Evolutionary conservation across 495 filamentous ascomycete genomes (phyloP), one percentile per base, ranked within the genome.

Genomic region (Astrocystis sublimbata): DNA sequence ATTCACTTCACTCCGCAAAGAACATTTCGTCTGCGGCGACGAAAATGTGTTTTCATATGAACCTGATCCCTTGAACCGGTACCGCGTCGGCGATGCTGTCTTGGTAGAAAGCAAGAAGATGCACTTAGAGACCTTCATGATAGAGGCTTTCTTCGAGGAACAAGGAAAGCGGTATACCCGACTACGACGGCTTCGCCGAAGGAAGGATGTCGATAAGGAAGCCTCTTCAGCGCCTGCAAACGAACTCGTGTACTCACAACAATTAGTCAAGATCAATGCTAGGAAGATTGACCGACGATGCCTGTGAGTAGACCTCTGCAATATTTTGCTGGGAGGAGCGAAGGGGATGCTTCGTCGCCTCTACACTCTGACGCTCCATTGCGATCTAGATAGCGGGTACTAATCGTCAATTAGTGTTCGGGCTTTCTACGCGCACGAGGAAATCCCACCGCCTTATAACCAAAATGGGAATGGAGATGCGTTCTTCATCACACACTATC

Each of bases 371-470:
- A n/a, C n/a, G n/a, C n/a, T n/a, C n/a, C n/a, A n/a, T n/a, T n/a
- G n/a, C n/a, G n/a, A n/a, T n/a, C n/a, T n/a, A n/a, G n/a, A n/a
- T n/a, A n/a, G n/a, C n/a, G n/a, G n/a, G n/a, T n/a, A n/a, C n/a
- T n/a, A n/a, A n/a, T n/a, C n/a, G n/a, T n/a, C n/a, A n/a, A n/a
- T n/a, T n/a, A n/a, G n/a, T 41, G 72, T 93, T 13, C 79, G 86
- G 0, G 80, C 84, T 57, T 87, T 87, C 54, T 50, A 65, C 12
- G 54, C 68, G 0, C 55, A 52, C 0, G 72, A 78, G 23, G 63
- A 61, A 0, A 81, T 92, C 40, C 85, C 85, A 0, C 64, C 73
- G 1, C 90, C 89, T 0, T 93, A 92, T 63, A 75, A 85, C 61
- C 75, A 82, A 7, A 72, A 81, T 35, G 90, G 90, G 0, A 79